A percentile compares a stretch with the other conserved stretches of the same genome.
Conservation (phyloP, 805 yeast genomes). For the Limtongia smithiae region DNA sequence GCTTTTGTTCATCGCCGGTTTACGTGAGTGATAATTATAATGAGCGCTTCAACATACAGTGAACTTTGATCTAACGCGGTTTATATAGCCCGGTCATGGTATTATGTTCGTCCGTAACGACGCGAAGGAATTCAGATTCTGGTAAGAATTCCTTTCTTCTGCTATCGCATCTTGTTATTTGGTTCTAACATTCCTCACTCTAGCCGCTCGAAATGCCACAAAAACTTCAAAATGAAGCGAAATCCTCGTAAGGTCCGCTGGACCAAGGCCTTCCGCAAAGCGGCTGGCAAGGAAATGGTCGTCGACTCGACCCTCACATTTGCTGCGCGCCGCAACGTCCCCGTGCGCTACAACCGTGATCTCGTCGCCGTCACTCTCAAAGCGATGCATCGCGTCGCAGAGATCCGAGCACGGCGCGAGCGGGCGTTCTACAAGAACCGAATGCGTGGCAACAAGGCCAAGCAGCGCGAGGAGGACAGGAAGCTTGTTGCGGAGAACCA, state of each 20-base stretch:
- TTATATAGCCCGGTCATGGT: constrained; percentile 47
- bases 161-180: background rate
- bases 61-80: no score
- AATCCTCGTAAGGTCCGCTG: constrained; percentile 89
- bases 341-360: constrained; percentile 96
- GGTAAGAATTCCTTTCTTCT: constrained; percentile 38
- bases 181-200: background rate
- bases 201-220: constrained; percentile 90
- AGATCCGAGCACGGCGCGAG: constrained; percentile 93
- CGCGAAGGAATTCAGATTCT: constrained; percentile 94
- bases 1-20: constrained; percentile 95
- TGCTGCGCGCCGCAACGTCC: constrained; percentile 96
- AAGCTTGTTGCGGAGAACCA: constrained; percentile 86
- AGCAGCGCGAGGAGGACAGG: constrained; percentile 77
- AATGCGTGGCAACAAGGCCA: constrained; percentile 95
- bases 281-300: constrained; percentile 97
- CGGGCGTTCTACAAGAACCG: constrained; percentile 98
- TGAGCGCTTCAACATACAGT: no score
- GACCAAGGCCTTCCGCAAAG: constrained; percentile 98
- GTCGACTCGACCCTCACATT: constrained; percentile 95
- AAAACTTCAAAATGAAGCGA: constrained; percentile 94
- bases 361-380: constrained; percentile 87
- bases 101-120: constrained; percentile 97
- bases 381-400: constrained; percentile 95
- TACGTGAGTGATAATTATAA: constrained; percentile 53